Base-by-base conservation (phyloP, 2,329 filamentous ascomycete species). In the Trichoderma citrinoviride region DNA sequence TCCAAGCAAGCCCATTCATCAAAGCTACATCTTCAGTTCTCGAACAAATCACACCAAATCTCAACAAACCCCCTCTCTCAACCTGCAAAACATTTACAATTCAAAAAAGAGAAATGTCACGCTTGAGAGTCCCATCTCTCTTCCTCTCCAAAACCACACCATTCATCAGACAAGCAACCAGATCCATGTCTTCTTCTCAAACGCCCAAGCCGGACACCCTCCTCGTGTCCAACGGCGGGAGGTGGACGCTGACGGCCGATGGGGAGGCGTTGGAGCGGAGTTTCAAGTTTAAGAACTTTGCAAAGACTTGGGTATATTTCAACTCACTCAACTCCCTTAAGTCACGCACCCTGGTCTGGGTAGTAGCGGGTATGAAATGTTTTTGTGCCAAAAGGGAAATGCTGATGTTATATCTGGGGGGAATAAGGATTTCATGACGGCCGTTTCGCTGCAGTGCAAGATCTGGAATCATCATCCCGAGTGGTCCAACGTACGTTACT, bases 401-500 rank as follows among this genome's bases (percentile, higher is more conserved):
- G 19, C 44, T 58, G 27, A 53, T 43, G 17, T n/a, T n/a, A n/a
- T n/a, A 27, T 6, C 7, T 44, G 19, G 3, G 43, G 47, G 19
- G 52, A 23, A 6, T 15, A 62, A 62, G 87, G 87, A 88, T 68
- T 92, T 92, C 76, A 91, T 92, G 89, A 89, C 87, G n/a, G 82
- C 82, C 2, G 83, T 92, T 15, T 86, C 89, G 12, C 77, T 87
- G 37, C 84, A 91, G 71, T 90, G 88, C 77, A 89, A 89, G 72
- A 74, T 84, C 43, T 82, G 84, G 71, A 89, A 86, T 70, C 90
- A 92, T 73, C 90, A 92, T 71, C 89, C 90, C 0, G 89, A 92
- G 74, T 92, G 89, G 89, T 88, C 87, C 2, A 92, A 92, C 72
- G 88, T 88, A 76, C 69, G 80, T 74, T n/a, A n/a, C n/a, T n/a